Percentiles rank a stretch among this genome's conserved stretches.
These are phyloP conservation scores for Beta macrorhiza DNA, from an alignment of 179 eudicot species.

Conservation along the genomic window DNA sequence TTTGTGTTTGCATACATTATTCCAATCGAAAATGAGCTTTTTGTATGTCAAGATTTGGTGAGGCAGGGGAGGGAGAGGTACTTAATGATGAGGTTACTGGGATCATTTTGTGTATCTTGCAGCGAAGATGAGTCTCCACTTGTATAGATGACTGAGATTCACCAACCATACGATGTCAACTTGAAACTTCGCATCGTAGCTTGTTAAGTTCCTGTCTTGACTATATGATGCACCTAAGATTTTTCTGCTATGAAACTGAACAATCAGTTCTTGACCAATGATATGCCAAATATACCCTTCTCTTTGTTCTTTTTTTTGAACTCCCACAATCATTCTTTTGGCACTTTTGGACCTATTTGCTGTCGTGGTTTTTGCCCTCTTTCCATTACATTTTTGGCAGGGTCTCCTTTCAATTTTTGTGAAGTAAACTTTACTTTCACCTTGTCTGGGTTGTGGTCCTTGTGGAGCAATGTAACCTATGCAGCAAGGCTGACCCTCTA, in stretches of 20 bases:
- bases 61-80: not conserved
- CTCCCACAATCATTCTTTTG: not conserved
- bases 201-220: not conserved
- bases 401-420: not conserved
- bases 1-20: not conserved
- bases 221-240: not conserved
- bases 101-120: not conserved
- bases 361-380: not conserved
- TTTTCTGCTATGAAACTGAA: not conserved
- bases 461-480: not conserved
- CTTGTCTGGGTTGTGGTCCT: not conserved
- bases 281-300: not conserved
- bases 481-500: not conserved
- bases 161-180: not conserved
- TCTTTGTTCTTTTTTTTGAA: not conserved
- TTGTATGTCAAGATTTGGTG: not conserved
- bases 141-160: constrained; percentile 1
- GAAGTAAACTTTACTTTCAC: not conserved
- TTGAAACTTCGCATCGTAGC: not conserved
- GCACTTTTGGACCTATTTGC: not conserved
- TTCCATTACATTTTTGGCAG: not conserved
- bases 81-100: not conserved
- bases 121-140: not conserved
- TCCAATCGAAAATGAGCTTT: not conserved
- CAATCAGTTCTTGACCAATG: not conserved